Evolutionary conservation across 306 rosid species (phyloP), one percentile per base, ranked within the genome.

Genomic region (Fragaria iinumae): DNA sequence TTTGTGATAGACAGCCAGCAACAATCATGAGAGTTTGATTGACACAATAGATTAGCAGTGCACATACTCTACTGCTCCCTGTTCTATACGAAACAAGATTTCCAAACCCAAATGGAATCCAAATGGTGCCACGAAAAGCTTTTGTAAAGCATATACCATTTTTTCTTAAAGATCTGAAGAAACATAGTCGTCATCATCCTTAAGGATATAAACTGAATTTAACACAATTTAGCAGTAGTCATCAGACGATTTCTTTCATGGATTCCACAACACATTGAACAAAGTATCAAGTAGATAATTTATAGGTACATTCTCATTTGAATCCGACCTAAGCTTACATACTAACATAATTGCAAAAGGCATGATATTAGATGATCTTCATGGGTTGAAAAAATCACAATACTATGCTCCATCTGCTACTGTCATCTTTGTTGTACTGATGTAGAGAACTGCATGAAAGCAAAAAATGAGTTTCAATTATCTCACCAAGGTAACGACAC

Each of bases 341-440:
- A 21, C 72, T 66, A 75, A 23, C 48, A 72, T 18, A 45, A 70
- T 8, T 18, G 68, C 36, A 60, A 23, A 38, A 27, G 8, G 67
- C 71, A 75, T 4, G 59, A 62, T 29, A 45, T 12, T 17, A n/a
- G 77, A 27, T 34, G 29, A 39, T 80, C 80, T 32, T 47, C 67
- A 50, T 29, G 34, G 48, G 25, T 44, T 14, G 41, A 53, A 34
- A 68, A 41, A 49, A 47, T 62, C 47, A 21, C 14, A 52, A 27
- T 27, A 39, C 77, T 89, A 91, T 2, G 94, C 96, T 76, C 97
- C 98, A 49, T 93, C 97, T 5, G 97, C 93, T 64, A 89, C 79
- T 32, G 97, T 86, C 91, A 97, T 91, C 89, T 89, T 93, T 11
- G 98, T 83, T 18, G 98, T 93, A 83, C 97, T 93, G 67, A 93